A percentile compares a stretch with the other conserved stretches of the same genome.
phyloP scores from a whole-genome alignment of 331 rosid genomes.

The Phaseolus coccineus region DNA sequence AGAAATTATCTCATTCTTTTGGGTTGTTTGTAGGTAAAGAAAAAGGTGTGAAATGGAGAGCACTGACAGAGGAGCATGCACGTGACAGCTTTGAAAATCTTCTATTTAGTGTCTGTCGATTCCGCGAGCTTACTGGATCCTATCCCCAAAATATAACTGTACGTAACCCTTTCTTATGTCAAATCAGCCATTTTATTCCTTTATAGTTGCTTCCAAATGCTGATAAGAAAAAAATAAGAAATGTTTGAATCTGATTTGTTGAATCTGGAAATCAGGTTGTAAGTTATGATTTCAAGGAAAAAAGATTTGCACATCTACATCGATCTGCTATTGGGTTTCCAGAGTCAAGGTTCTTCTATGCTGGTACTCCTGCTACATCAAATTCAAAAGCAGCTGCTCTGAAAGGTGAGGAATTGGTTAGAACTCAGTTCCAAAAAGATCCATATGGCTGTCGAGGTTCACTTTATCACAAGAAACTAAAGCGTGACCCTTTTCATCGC shows the following conservation, averaged over 20 bases:
- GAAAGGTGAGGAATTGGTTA: slow-evolving; percentile 82
- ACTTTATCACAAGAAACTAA: slow-evolving; percentile 70
- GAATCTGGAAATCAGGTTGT: slow-evolving; percentile 67
- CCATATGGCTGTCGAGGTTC: slow-evolving; percentile 87
- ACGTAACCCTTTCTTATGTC: slow-evolving; percentile 39
- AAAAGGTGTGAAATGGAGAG: slow-evolving; percentile 72
- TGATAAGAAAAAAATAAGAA: not conserved
- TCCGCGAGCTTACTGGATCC: slow-evolving; percentile 88
- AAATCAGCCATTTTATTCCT: slow-evolving; percentile 3
- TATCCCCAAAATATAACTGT: slow-evolving; percentile 91
- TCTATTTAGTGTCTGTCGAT: slow-evolving; percentile 89
- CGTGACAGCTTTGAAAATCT: slow-evolving; percentile 98
- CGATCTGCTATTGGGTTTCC: slow-evolving; percentile 93
- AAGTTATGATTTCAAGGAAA: slow-evolving; percentile 84
- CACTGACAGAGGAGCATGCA: slow-evolving; percentile 98
- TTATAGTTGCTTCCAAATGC: slow-evolving; percentile 34
- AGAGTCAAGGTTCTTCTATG: slow-evolving; percentile 75
- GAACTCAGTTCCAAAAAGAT: slow-evolving; percentile 75
- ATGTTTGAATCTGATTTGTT: slow-evolving; percentile 33
- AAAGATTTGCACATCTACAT: slow-evolving; percentile 77
- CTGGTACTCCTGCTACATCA: slow-evolving; percentile 78
- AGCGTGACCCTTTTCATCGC: slow-evolving; percentile 89
- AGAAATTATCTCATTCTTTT: slow-evolving; percentile 2
- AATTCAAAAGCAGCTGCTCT: slow-evolving; percentile 71
- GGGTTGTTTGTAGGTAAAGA: slow-evolving; percentile 60